Base-by-base conservation (phyloP, 164 flowering plant species). In the Dillenia suffruticosa region DNA sequence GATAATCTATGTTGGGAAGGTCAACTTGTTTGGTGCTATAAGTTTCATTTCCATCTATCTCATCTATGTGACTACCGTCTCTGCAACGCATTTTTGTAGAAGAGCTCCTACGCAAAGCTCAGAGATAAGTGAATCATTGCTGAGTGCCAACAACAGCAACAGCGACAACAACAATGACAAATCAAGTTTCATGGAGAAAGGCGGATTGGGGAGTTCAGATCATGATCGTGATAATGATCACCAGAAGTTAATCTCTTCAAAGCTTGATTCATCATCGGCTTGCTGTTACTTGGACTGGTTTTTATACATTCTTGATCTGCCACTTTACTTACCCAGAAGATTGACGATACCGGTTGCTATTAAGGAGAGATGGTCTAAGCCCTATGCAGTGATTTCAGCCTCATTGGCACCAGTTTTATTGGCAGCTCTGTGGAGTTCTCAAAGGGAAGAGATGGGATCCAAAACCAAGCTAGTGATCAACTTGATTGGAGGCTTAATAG, bases 311-410 rank as follows among this genome's bases (percentile, higher is more conserved):
- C 12, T 82, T 52, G 84, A 78, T 26, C 44, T 82, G 48, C 89
- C 89, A 2, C 71, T 84, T 13, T 68, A 63, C 58, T 50, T 84
- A 64, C 89, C 89, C 17, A 76, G 89, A 63, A 73, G 81, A 51
- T 50, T 82, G 51, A 84, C 86, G 0, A 84, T 84, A 1, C 89
- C 89, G 1, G 68, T 78, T 1, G 77, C 80, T 10, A 54, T 57
- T 10, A 80, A 77, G 49, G 81, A 82, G 44, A 71, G 53, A 54
- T 84, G 89, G 89, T 80, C 83, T 1, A 82, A 79, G 68, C 76
- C 80, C 46, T 77, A 22, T 66, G 84, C 84, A 8, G 75, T 77
- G 5, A 51, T 55, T 15, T 80, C 84, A 45, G 77, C 69, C 1
- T 69, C 78, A 12, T 50, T 80, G 8, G 83, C 84, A 4, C 89